Evolutionary conservation across 305 asterid species (phyloP), one percentile per base, ranked within the genome.

Genomic region (Fraxinus sp.): DNA sequence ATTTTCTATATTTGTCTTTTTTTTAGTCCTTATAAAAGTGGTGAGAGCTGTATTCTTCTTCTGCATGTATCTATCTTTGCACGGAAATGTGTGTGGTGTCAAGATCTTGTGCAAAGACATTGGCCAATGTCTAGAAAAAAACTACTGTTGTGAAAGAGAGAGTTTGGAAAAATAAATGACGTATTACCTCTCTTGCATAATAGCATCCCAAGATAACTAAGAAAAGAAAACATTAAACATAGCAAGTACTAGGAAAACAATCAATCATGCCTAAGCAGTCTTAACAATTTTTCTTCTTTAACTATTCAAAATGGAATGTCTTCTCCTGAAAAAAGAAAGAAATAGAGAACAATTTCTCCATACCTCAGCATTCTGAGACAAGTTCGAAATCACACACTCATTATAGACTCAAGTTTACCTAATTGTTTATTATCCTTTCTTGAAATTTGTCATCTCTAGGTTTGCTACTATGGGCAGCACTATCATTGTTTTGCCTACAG

Each of bases 401-500:
- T 68, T 68, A 16, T 70, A 13, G 43, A 28, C 76, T 70, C 22
- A 14, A 32, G 9, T 30, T 70, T 30, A 70, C 76, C 76, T 70
- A 32, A 70, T 13, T 70, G 41, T 14, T 32, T 28, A 32, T 37
- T 70, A 28, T 70, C 22, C 62, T 52, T 49, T 28, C 75, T 70
- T 70, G 75, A 70, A 70, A 18, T 70, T 68, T 28, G 14, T 77
- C 79, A 10, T 52, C 79, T 43, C 77, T 84, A 92, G 98, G 97
- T 92, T 76, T 92, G 98, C 91, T 92, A 92, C 86, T 95, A 95
- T 59, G 98, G 99, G 79, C 98, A 93, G 87, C 99, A 96, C 89
- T 96, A 96, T 84, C 97, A 95, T 86, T 96, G 98, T 85, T 95
- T 96, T 87, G 97, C 98, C 77, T 96, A 91, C 92, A 92, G 93